These are phyloP conservation scores for Xerocomus nothofagi DNA, from an alignment of 1,284 basidiomycete genomes.

Conservation along the genomic window DNA sequence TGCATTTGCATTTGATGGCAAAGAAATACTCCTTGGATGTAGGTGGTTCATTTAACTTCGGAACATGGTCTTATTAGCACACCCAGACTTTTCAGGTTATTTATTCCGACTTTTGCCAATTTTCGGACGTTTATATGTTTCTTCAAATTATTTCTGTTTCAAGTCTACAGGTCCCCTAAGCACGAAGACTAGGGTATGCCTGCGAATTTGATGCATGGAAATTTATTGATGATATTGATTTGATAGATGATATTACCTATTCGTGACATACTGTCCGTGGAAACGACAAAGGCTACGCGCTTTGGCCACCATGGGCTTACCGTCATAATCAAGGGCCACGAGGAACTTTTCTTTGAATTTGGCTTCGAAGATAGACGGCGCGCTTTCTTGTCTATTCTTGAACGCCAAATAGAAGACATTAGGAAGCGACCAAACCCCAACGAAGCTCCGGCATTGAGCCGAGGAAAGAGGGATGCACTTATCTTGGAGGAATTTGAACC, in stretches of 20 bases:
- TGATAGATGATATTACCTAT: conserved; percentile 91
- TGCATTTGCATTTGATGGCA: conserved; percentile 83
- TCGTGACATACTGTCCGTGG: conserved; percentile 80
- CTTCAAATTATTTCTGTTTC: conserved; percentile 88
- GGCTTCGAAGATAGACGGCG: conserved; percentile 73
- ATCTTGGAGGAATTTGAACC: conserved; percentile 74
- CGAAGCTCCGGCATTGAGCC: conserved; percentile 42
- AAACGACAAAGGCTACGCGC: conserved; percentile 84
- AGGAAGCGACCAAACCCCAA: conserved; percentile 48
- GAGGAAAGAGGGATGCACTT: conserved; percentile 62
- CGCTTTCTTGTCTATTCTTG: conserved; percentile 73
- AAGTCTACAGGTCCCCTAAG: conserved; percentile 76
- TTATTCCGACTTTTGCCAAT: conserved; percentile 85
- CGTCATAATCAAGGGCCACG: conserved; percentile 91
- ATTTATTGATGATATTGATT: conserved; percentile 6
- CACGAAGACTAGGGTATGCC: conserved; percentile 72
- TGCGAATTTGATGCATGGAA: conserved; percentile 6
- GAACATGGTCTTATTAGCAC: conserved; percentile 11
- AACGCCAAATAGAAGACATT: conserved; percentile 79
- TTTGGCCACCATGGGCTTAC: conserved; percentile 89
- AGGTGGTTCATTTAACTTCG: conserved; percentile 35
- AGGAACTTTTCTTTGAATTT: conserved; percentile 97
- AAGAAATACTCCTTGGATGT: conserved; percentile 86
- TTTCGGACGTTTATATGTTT: conserved; percentile 83
- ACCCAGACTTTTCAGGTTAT: conserved; percentile 82